Base-by-base conservation (phyloP, 2,329 filamentous ascomycete genomes). In the Magnaporthiopsis incrustans region DNA sequence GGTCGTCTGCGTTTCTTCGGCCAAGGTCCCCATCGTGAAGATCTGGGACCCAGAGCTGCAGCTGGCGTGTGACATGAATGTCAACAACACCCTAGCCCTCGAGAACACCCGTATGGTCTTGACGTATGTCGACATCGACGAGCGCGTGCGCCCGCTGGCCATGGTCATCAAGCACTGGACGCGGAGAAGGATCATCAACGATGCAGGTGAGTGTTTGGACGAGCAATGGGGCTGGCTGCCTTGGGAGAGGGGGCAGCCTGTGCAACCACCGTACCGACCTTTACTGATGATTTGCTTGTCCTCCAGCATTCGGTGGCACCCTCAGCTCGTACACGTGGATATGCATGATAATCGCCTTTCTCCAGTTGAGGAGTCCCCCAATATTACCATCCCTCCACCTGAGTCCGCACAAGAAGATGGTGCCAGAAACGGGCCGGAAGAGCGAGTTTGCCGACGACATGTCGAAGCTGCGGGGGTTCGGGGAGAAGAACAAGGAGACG, bases 131-230 rank as follows among this genome's bases (percentile, higher is more conserved):
- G 88, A 96, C 72, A 89, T 96, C 65, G 95, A 99, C 75, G 87
- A 92, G 56, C 88, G 95, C 66, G 92, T 99, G 64, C 87, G 95
- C 58, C 92, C 91, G 59, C 80, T 99, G 69, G 94, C 95, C 22
- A 98, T 99, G 92, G 90, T 96, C 66, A 86, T 99, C 77, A 99
- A 99, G 76, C 85, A 98, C 78, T 99, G 95, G 95, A 97, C 95
- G 64, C 91, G 95, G 77, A 85, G 86, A 75, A 88, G 95, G 74
- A 89, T 97, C 71, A 82, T 99, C 70, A 99, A 99, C 73, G 95
- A 99, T 80, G 95, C 95, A 74, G 94, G 93, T 96, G 50, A 57
- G 61, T 57, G 22, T 35, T 15, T 5, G 26, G 14, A 50, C 44
- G n/a, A 35, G 33, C 6, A 35, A 35, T 35, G 8, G 33, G 30